Evolutionary conservation across 2,329 filamentous ascomycete species (phyloP), one percentile per base, ranked within the genome.

Genomic region (Emergomyces pasteurianus): DNA sequence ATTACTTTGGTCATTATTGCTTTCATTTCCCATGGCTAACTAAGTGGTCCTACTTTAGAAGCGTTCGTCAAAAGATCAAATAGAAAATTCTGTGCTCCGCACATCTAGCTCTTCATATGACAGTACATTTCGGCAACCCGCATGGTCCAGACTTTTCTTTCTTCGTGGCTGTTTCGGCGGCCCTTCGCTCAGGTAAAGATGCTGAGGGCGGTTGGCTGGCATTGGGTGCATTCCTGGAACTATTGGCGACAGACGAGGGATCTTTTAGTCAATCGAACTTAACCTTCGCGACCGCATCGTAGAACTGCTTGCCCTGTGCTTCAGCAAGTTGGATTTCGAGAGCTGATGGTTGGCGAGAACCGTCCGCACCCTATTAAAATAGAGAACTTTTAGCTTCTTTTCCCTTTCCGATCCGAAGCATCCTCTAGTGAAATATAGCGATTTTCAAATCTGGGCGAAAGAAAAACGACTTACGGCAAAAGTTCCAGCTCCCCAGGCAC

Each of bases 401-500:
- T n/a, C n/a, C n/a, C 9, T 21, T 10, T 21, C 31, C 18, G 2
- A 54, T 21, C 3, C 18, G 9, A 3, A 34, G 21, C 18, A 53
- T 21, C 50, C n/a, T 5, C 26, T 46, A n/a, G n/a, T n/a, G n/a
- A 7, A 50, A 57, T 18, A 49, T 21, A 3, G 0, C 28, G n/a
- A n/a, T 14, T 2, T 10, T 46, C 16, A 9, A 53, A 55, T 23
- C 49, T 21, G 21, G 14, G 38, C 42, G 61, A 72, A 43, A 38
- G 42, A 16, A 52, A 16, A 55, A 36, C 46, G 43, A 54, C 80
- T 73, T 78, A 81, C 85, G 64, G 92, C 81, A 69, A 96, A 95
- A 66, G 92, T 96, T 72, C 94, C 94, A 40, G 92, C 92, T 70
- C 92, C 94, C 94, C 94, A 99, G 46, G 94, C 82, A 63, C 83